Evolutionary conservation across 2,329 filamentous ascomycete genomes (phyloP), one percentile per base, ranked within the genome.

Genomic region (Botrytis deweyae): DNA sequence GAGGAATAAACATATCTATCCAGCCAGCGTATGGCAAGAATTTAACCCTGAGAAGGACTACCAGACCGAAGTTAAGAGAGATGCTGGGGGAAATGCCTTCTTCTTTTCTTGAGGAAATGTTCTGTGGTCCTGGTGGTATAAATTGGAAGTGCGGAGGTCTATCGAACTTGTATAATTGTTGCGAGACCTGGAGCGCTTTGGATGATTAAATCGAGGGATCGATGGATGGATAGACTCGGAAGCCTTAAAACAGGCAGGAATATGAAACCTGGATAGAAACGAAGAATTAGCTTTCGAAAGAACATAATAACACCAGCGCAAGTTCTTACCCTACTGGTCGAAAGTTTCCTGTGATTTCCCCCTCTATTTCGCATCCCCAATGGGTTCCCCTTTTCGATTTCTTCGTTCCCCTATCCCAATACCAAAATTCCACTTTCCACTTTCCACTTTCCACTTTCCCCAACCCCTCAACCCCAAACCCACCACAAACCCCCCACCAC

Each of bases 1-100:
- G 85, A 89, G 91, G 80, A 98, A 98, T 82, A 99, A 98, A 84
- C 96, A 99, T 83, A 98, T 99, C 74, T 99, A 95, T 82, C 96
- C 96, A 0, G 95, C 95, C 33, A 98, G 93, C 81, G 88, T 95
- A 65, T 99, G 96, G 96, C 93, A 95, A 79, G 93, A 97, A 76
- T 99, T 97, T 82, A 95, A 97, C 77, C 92, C 94, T 0, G 93
- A 93, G 75, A 93, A 92, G 82, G 93, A 98, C 79, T 97, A 97
- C 84, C 88, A 89, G 80, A 88, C 86, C 76, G 90, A 93, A 78
- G 88, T 95, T 58, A 89, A 93, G 78, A 92, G 94, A 80, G 96
- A 99, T 83, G 88, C 88, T 20, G 91, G 94, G 72, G 96, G 96
- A 20, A 99, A 99, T 83, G 90, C 93, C 0, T 98, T 98, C 82